phyloP scores from a whole-genome alignment of 352 stramenopile genomes.

The Globisporangium perplexum region DNA sequence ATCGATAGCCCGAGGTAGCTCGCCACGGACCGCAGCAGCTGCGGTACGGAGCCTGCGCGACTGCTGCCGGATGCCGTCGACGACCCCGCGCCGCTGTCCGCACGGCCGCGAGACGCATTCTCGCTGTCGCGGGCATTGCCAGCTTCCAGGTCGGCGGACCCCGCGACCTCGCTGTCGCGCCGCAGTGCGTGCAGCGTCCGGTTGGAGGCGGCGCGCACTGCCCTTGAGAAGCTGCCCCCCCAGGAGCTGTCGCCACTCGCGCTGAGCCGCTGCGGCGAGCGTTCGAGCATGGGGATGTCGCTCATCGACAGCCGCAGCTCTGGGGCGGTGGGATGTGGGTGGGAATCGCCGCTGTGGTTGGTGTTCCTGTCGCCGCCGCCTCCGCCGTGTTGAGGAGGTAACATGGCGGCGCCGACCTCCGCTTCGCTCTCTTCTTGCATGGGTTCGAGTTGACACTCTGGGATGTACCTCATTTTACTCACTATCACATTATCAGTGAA shows the following conservation, averaged over 20 bases:
- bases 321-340: background rate
- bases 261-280: background rate
- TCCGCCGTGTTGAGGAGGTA: no score
- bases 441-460: no score
- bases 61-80: background rate
- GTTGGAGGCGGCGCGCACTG: background rate
- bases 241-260: constrained; percentile 16
- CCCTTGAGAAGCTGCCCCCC: constrained; percentile 11
- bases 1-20: constrained; percentile 52
- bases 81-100: background rate
- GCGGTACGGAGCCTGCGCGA: constrained; percentile 24
- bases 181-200: background rate
- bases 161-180: background rate
- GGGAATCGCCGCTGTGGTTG: background rate
- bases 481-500: no score
- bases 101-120: no score
- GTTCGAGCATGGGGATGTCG: constrained; percentile 13
- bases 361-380: background rate
- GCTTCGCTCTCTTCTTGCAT: no score
- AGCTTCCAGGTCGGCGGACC: no score
- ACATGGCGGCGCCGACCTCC: no score
- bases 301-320: constrained; percentile 10
- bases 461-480: no score
- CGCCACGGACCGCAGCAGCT: constrained; percentile 41
- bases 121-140: background rate